Percentiles rank a stretch among this genome's conserved stretches.
Conservation (phyloP, 2,329 filamentous ascomycete genomes). For the Sordariomycetes sp. region DNA sequence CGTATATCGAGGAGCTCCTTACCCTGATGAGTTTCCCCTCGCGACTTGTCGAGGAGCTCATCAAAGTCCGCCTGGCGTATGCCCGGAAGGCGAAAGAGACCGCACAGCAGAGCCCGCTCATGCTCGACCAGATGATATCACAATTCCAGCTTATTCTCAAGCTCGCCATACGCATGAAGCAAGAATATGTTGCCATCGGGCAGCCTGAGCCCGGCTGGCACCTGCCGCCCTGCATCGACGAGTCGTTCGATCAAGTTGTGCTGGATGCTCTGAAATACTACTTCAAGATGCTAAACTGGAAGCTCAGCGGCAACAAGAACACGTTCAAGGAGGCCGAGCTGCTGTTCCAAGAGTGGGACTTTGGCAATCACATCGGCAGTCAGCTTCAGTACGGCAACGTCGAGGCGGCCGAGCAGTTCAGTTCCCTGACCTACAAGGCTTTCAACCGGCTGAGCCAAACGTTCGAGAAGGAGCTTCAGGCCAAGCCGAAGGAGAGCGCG, state of each 20-base stretch:
- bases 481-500: constrained; percentile 71
- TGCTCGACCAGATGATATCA: constrained; percentile 95
- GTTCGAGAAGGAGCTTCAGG: constrained; percentile 83
- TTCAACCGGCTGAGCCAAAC: constrained; percentile 78
- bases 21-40: constrained; percentile 97
- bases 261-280: constrained; percentile 93
- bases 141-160: constrained; percentile 92
- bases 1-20: constrained; percentile 91
- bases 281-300: constrained; percentile 98
- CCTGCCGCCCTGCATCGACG: constrained; percentile 88
- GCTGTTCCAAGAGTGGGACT: constrained; percentile 94
- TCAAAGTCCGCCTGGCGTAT: constrained; percentile 81
- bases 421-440: constrained; percentile 84
- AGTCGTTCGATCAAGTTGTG: constrained; percentile 87
- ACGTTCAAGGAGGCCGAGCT: constrained; percentile 99
- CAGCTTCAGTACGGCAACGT: constrained; percentile 90
- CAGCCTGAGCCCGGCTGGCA: constrained; percentile 90
- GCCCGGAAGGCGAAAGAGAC: constrained; percentile 88
- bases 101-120: constrained; percentile 80
- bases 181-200: constrained; percentile 74
- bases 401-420: constrained; percentile 96
- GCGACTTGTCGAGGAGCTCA: constrained; percentile 91
- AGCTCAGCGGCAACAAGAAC: constrained; percentile 93
- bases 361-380: constrained; percentile 85
- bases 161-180: constrained; percentile 85